Evolutionary conservation across 805 yeast genomes (phyloP), one percentile per base, ranked within the genome.

Genomic region (Wickerhamomyces subpelliculosus): DNA sequence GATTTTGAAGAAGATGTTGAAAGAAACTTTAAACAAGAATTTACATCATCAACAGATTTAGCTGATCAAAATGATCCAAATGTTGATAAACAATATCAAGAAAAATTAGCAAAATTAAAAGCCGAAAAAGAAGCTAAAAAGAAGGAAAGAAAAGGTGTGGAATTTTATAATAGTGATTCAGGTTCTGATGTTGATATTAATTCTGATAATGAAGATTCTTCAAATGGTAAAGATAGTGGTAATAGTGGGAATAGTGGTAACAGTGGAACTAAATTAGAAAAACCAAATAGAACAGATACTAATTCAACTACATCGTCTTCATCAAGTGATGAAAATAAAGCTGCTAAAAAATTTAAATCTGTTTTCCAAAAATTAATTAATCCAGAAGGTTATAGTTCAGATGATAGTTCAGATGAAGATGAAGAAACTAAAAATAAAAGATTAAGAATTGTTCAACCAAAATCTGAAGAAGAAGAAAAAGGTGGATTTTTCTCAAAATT

Each of bases 401-500:
- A 30, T 6, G 49, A n/a, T n/a, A n/a, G n/a, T n/a, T n/a, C n/a
- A n/a, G n/a, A 44, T 10, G 49, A 49, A 13, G 57, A 51, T 9
- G 51, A 43, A 12, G 52, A 48, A n/a, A n/a, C n/a, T n/a, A n/a
- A n/a, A n/a, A n/a, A n/a, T n/a, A n/a, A n/a, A n/a, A n/a, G n/a
- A n/a, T n/a, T n/a, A n/a, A n/a, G n/a, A n/a, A n/a, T n/a, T n/a
- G n/a, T n/a, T n/a, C n/a, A n/a, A n/a, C n/a, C n/a, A n/a, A n/a
- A n/a, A n/a, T n/a, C n/a, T n/a, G n/a, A n/a, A n/a, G n/a, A n/a
- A n/a, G n/a, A n/a, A n/a, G n/a, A n/a, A n/a, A n/a, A 47, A 4
- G 53, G 41, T 16, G 55, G 55, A 0, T 43, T 61, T 25, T 47
- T 61, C 8, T 46, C 59, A 11, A 57, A 45, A 33, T 46, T 60